Evolutionary conservation across 305 asterid genomes (phyloP).

Genomic region (Salvia sclarea): DNA sequence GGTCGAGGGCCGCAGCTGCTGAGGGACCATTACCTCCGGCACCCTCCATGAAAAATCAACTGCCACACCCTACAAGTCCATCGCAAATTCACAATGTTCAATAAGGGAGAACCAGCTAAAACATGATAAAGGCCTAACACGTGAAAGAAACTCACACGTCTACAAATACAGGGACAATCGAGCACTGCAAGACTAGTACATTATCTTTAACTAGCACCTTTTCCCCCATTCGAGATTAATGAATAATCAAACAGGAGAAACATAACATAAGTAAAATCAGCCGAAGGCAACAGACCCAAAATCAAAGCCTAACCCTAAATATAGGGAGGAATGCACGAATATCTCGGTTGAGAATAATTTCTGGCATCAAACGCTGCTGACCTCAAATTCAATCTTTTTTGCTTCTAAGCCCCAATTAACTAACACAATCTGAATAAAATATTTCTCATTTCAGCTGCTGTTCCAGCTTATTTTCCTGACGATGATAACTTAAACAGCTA

Average conservation of each 20-base stretch:
- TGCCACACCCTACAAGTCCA: conserved; percentile 42
- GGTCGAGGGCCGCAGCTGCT: conserved; percentile 68
- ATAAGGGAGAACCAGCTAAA: conserved; percentile 20
- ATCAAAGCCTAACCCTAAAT: conserved; percentile 1
- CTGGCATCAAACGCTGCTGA: not conserved
- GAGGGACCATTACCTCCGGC: conserved; percentile 74
- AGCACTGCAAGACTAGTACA: not conserved
- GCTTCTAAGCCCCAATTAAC: conserved; percentile 1
- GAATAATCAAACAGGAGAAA: not conserved
- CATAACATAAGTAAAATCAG: not conserved
- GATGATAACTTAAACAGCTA: not conserved
- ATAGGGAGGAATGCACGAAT: not conserved
- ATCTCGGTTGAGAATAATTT: not conserved
- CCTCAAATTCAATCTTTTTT: conserved; percentile 7
- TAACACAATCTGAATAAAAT: conserved; percentile 5
- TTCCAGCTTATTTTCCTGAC: not conserved
- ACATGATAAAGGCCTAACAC: not conserved
- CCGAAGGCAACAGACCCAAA: not conserved
- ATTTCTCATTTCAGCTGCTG: not conserved
- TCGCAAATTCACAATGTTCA: conserved; percentile 29
- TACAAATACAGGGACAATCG: not conserved
- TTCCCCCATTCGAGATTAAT: conserved; percentile 8
- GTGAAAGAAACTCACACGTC: not conserved
- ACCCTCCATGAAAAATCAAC: conserved; percentile 68
- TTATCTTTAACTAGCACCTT: not conserved